Base-by-base conservation (phyloP, 805 yeast species). In the Starmerella etchellsii region DNA sequence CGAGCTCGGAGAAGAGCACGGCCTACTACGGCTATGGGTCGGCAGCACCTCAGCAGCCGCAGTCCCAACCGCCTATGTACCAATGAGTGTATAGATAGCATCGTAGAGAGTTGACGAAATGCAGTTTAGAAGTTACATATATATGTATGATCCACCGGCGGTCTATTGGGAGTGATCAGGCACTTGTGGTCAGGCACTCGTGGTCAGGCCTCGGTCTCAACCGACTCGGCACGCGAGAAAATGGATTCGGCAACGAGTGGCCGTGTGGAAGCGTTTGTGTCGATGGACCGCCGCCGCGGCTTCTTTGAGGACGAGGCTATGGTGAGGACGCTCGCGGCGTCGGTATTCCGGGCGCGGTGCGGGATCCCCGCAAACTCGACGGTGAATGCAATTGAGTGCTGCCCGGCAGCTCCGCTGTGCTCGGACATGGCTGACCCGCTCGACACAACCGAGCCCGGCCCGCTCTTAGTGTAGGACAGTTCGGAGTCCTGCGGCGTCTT, bases 251-350 rank as follows among this genome's bases (percentile, higher is more conserved):
- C 62, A 3, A 61, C 59, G 26, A 60, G 44, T 3, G 62, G 64
- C 24, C 55, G 47, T 8, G 61, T 61, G 19, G 58, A 52, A 13
- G 64, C 64, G 43, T 61, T 61, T 15, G 64, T 61, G 41, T 61
- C 65, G 16, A 60, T 48, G 6, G 62, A 57, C 35, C 57, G 51
- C 26, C 63, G 49, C 18, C 62, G 49, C 16, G 51, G 51, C 22
- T 54, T 52, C 37, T 60, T 60, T 16, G 63, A 58, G 16, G 63
- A 59, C 15, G 60, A 53, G 19, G 65, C 65, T 16, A 61, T 52
- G 13, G 65, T 61, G 42, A 60, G 48, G 23, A 61, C 61, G 23
- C 60, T 54, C n/a, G 65, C 65, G 4, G 53, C 50, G 40, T 60
- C 64, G 11, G 44, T 41, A 18, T n/a, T n/a, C 16, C 37, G 22